phyloP scores from a whole-genome alignment of 305 asterid species.

The Petunia hybrid region DNA sequence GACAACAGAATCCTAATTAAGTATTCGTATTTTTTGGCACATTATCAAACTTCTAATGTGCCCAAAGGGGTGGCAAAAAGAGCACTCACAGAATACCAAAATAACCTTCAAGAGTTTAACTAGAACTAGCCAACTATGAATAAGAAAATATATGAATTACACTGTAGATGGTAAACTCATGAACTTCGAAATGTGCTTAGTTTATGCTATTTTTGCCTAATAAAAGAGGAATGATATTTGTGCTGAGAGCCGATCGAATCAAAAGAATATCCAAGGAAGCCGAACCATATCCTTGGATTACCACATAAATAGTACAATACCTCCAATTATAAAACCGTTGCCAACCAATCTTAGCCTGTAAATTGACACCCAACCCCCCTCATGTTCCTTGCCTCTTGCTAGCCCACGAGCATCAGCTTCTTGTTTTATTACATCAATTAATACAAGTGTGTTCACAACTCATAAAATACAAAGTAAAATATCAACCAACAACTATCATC shows the following conservation, averaged over 20 bases:
- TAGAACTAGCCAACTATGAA: too few species aligned
- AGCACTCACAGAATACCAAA: too few species aligned
- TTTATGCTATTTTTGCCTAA: not conserved
- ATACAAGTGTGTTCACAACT: not conserved
- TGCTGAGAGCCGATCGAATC: not conserved
- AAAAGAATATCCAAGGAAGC: slow-evolving; percentile 26
- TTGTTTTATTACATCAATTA: not conserved
- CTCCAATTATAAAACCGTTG: not conserved
- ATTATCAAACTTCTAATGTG: too few species aligned
- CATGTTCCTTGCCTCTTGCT: not conserved
- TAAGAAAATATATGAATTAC: too few species aligned
- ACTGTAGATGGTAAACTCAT: too few species aligned
- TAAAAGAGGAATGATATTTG: not conserved
- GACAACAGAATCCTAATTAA: too few species aligned
- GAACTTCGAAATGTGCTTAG: too few species aligned
- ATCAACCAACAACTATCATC: slow-evolving; percentile 16
- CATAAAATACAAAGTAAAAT: slow-evolving; percentile 1
- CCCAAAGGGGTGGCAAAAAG: too few species aligned
- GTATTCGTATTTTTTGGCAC: too few species aligned
- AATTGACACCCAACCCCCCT: not conserved
- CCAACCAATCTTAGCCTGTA: slow-evolving; percentile 22
- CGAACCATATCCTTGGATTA: slow-evolving; percentile 20
- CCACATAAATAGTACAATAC: slow-evolving; percentile 30
- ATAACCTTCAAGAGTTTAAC: too few species aligned
- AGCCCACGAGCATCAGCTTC: not conserved